Conservation (phyloP, 2,329 filamentous ascomycete genomes). For the Ascochyta pisi region DNA sequence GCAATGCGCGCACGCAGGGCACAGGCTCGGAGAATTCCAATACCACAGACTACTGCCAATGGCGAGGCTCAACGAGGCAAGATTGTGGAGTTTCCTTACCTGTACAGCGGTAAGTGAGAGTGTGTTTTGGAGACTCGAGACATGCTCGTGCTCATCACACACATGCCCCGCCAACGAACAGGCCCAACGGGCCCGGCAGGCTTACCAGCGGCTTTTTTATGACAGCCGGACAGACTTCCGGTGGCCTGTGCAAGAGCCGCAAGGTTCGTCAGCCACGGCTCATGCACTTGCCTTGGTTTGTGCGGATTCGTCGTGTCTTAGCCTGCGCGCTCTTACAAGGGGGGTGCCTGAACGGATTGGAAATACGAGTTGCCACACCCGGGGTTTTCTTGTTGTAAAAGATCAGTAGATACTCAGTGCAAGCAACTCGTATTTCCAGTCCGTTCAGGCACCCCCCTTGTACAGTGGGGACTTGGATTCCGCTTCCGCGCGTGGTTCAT, state of each 20-base stretch:
- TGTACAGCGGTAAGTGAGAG: slow-evolving; percentile 2
- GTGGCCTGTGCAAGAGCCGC: slow-evolving; percentile 24
- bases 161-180: slow-evolving; percentile 14
- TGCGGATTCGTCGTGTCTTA: slow-evolving; percentile 20
- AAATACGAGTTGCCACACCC: too few species aligned
- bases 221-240: slow-evolving; percentile 29
- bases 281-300: slow-evolving; percentile 34
- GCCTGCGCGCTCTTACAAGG: slow-evolving; percentile 30
- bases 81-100: not conserved
- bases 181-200: slow-evolving; percentile 13
- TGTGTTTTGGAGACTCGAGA: slow-evolving; percentile 7
- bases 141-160: slow-evolving; percentile 24
- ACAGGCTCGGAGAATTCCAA: not conserved
- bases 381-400: too few species aligned
- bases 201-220: slow-evolving; percentile 10
- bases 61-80: not conserved
- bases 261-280: slow-evolving; percentile 24
- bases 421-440: too few species aligned
- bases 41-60: not conserved
- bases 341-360: too few species aligned
- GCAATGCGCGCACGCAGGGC: not conserved
- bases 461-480: slow-evolving; percentile 24
- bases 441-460: too few species aligned
- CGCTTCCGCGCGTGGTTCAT: slow-evolving; percentile 40
- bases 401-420: too few species aligned